A percentile compares a stretch with the other conserved stretches of the same genome.
Evolutionary conservation across 345 rosid species (phyloP).

Genomic region (Boechera divaricarpa): DNA sequence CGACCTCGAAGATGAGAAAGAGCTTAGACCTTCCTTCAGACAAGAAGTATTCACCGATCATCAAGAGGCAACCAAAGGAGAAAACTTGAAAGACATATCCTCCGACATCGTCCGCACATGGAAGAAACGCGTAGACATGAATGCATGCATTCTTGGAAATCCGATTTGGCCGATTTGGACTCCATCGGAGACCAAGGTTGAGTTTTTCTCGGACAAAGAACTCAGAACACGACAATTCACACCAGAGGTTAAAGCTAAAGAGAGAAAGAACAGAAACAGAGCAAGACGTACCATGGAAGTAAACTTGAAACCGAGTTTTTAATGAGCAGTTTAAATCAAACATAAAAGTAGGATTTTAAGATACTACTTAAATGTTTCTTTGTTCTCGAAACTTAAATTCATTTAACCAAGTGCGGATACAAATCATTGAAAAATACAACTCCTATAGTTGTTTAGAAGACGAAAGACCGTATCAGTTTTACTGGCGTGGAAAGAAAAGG

Average conservation of each 20-base stretch:
- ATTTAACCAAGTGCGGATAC: not conserved
- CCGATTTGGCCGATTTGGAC: slow-evolving; percentile 6
- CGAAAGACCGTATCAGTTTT: too few species aligned
- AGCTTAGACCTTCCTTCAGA: slow-evolving; percentile 35
- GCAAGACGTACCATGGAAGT: slow-evolving; percentile 41
- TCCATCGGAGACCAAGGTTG: slow-evolving; percentile 27
- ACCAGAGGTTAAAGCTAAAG: slow-evolving; percentile 19
- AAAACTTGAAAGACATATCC: slow-evolving; percentile 43
- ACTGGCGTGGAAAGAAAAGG: too few species aligned
- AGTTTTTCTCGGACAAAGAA: slow-evolving; percentile 20
- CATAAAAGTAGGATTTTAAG: too few species aligned
- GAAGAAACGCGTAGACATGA: slow-evolving; percentile 38
- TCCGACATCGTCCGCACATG: slow-evolving; percentile 37
- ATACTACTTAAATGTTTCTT: too few species aligned
- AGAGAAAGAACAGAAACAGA: slow-evolving; percentile 36
- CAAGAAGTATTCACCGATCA: slow-evolving; percentile 36
- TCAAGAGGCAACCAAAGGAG: slow-evolving; percentile 31
- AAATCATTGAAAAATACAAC: not conserved
- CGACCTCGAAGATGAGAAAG: slow-evolving; percentile 41
- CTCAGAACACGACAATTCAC: slow-evolving; percentile 37
- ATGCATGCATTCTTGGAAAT: slow-evolving; percentile 25
- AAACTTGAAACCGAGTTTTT: not conserved
- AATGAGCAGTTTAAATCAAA: not conserved
- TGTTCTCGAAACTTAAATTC: not conserved
- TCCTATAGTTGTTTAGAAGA: not conserved